These are phyloP conservation scores for Luffa aegyptiaca DNA, from an alignment of 306 rosid genomes.

Conservation along the genomic window DNA sequence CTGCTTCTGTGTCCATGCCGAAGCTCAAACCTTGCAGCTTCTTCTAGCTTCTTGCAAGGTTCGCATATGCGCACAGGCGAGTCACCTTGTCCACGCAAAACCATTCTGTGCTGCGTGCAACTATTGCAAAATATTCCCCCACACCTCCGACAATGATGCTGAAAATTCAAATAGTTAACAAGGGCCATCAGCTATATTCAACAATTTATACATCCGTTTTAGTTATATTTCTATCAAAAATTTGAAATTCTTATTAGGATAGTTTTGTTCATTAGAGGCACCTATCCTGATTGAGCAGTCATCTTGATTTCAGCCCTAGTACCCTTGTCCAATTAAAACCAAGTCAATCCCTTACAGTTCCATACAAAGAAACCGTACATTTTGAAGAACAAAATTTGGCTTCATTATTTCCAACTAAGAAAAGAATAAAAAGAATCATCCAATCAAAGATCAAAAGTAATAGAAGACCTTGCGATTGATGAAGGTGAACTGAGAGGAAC, in stretches of 20 bases:
- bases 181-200: neutral
- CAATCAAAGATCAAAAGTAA: neutral
- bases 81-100: conserved; percentile 96
- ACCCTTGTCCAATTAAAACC: neutral
- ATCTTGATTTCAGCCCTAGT: neutral
- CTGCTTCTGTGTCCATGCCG: conserved; percentile 66
- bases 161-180: conserved; percentile 18
- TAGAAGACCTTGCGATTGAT: conserved; percentile 84
- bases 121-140: conserved; percentile 85
- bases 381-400: neutral
- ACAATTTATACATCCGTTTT: neutral
- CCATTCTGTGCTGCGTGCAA: conserved; percentile 78
- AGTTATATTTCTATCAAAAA: neutral
- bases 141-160: conserved; percentile 98
- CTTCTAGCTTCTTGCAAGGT: conserved; percentile 92
- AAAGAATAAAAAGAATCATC: neutral
- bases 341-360: neutral
- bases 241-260: neutral
- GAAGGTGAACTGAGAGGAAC: conserved; percentile 87
- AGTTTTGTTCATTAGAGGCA: neutral
- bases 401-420: neutral
- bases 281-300: neutral
- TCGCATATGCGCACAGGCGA: conserved; percentile 87
- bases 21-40: conserved; percentile 83
- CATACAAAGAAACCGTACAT: neutral